phyloP scores from a whole-genome alignment of 768 basidiomycete species.

The Rhodotorula diobovata region DNA sequence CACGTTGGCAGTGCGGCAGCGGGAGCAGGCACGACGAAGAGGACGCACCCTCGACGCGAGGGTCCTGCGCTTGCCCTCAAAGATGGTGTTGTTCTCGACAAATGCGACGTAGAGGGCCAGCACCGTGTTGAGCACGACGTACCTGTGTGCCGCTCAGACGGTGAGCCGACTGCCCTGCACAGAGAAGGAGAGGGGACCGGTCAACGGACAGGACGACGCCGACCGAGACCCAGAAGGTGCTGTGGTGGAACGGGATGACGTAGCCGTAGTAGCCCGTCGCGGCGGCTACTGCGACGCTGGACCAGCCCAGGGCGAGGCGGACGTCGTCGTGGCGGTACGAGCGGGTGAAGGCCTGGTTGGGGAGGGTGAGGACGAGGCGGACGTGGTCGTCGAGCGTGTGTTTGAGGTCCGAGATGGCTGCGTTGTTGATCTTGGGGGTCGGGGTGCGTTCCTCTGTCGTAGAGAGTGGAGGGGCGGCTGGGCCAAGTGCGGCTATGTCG shows the following conservation, averaged over 20 bases:
- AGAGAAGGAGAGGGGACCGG: not conserved
- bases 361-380: conserved; percentile 55
- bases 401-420: conserved; percentile 56
- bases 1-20: no score
- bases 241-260: conserved; percentile 75
- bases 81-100: conserved; percentile 75
- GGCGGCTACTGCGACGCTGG: conserved; percentile 72
- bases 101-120: conserved; percentile 82
- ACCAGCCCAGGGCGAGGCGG: conserved; percentile 79
- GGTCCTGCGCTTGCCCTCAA: conserved; percentile 82
- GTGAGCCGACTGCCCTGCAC: not conserved
- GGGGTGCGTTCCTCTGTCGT: not conserved
- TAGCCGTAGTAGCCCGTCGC: conserved; percentile 80
- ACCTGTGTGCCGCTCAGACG: conserved; percentile 53
- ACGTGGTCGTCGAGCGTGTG: conserved; percentile 73
- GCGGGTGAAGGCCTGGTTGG: conserved; percentile 63
- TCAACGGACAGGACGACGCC: conserved; percentile 68
- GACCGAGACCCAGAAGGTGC: conserved; percentile 71
- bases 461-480: no score
- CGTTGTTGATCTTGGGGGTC: conserved; percentile 53
- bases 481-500: not conserved
- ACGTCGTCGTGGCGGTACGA: conserved; percentile 84
- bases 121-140: conserved; percentile 64
- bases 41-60: conserved; percentile 72
- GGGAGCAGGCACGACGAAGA: not conserved